Evolutionary conservation across 345 rosid genomes (phyloP).

Genomic region (Toxicodendron radicans): DNA sequence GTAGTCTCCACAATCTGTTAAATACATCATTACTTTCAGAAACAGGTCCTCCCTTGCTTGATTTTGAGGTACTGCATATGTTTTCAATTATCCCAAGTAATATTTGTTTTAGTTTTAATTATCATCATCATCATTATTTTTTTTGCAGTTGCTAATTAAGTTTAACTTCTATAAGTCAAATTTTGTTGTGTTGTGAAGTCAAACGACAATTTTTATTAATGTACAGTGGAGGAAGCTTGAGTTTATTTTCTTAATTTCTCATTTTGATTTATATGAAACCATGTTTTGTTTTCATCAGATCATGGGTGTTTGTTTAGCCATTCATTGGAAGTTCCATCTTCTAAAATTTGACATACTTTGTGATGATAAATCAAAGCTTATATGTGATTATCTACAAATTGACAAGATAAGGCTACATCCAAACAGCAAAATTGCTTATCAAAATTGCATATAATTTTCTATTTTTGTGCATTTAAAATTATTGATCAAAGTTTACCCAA

Average conservation of each 20-base stretch:
- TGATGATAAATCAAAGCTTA: background rate
- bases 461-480: no score
- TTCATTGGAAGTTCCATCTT: background rate
- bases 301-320: background rate
- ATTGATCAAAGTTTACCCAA: no score
- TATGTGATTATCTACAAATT: background rate
- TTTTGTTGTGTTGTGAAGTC: background rate
- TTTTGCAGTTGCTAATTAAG: background rate
- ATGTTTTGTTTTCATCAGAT: slow-evolving; percentile 5
- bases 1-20: slow-evolving; percentile 78
- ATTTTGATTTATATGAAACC: background rate
- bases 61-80: slow-evolving; percentile 72
- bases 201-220: background rate
- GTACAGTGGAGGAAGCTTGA: background rate
- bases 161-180: background rate
- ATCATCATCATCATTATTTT: background rate
- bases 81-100: background rate
- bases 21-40: slow-evolving; percentile 78
- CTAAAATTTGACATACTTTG: no score
- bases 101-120: background rate
- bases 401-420: background rate
- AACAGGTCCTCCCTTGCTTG: slow-evolving; percentile 95
- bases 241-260: slow-evolving; percentile 1
- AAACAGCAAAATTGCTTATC: background rate
- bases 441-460: background rate